Conservation (phyloP, 805 yeast genomes). For the Scheffersomyces ergatensis region DNA sequence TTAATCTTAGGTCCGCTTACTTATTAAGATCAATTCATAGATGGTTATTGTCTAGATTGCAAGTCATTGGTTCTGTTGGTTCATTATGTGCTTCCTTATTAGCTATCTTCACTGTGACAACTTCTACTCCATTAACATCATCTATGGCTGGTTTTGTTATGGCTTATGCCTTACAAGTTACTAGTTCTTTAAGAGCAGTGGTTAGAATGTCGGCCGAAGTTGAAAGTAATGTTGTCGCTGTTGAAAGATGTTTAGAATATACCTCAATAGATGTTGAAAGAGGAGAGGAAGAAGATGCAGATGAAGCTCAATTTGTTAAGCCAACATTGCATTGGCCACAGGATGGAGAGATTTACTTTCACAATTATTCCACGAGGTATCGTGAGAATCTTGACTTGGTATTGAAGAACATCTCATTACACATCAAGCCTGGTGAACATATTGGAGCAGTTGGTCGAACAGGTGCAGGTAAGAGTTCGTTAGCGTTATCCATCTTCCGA, state of each 20-base stretch:
- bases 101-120: conserved; percentile 38
- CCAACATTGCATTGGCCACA: conserved; percentile 67
- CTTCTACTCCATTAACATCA: conserved; percentile 45
- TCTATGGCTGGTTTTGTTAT: conserved; percentile 65
- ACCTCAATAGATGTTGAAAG: conserved; percentile 33
- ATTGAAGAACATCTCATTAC: conserved; percentile 60
- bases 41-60: conserved; percentile 65
- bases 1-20: conserved; percentile 45
- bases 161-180: conserved; percentile 61
- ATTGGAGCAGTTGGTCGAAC: conserved; percentile 95
- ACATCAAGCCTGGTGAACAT: conserved; percentile 72
- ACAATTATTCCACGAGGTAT: conserved; percentile 74
- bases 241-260: conserved; percentile 67
- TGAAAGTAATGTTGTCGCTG: conserved; percentile 63
- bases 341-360: conserved; percentile 62
- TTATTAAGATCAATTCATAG: conserved; percentile 56
- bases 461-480: conserved; percentile 90
- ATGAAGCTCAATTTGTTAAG: conserved; percentile 17
- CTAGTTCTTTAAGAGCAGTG: conserved; percentile 51
- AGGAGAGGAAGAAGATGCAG: conserved; percentile 22
- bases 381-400: conserved; percentile 76
- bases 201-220: conserved; percentile 63
- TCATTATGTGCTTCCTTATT: conserved; percentile 50
- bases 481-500: conserved; percentile 79
- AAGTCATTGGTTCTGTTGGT: conserved; percentile 57